Conservation (phyloP, 2,329 filamentous ascomycete genomes). For the Pseudohalonectria lignicola region DNA sequence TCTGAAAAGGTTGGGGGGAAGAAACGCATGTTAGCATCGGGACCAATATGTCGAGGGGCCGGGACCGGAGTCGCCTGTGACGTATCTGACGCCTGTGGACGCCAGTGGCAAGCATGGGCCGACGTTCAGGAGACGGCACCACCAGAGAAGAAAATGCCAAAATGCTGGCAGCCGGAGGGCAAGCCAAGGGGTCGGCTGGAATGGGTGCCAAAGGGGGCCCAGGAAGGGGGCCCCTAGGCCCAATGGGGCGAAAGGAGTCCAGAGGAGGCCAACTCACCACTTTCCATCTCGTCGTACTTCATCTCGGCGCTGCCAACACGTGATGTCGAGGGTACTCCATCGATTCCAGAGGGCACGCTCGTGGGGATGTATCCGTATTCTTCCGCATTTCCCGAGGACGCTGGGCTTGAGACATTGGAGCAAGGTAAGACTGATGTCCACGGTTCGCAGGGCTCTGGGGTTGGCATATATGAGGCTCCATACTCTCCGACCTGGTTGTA, state of each 20-base stretch:
- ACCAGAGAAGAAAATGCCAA: no score
- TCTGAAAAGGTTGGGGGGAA: no score
- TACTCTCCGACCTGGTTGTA: slow-evolving; percentile 28
- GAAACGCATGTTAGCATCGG: no score
- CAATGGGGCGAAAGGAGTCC: no score
- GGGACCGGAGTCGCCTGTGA: no score
- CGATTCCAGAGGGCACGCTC: slow-evolving; percentile 33
- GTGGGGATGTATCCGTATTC: slow-evolving; percentile 38
- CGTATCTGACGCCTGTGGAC: no score
- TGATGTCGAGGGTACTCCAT: slow-evolving; percentile 17
- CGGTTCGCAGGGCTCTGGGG: slow-evolving; percentile 31
- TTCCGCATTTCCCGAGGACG: slow-evolving; percentile 36
- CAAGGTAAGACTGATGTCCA: slow-evolving; percentile 32
- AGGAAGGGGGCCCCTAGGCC: no score
- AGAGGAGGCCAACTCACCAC: slow-evolving; percentile 6
- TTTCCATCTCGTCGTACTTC: slow-evolving; percentile 22
- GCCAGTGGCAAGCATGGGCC: slow-evolving; percentile 6
- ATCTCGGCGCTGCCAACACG: slow-evolving; percentile 21
- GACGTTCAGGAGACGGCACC: no score
- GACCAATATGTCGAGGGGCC: no score
- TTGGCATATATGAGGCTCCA: slow-evolving; percentile 24
- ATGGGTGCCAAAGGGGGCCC: no score
- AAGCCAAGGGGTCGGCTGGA: no score
- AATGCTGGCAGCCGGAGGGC: no score
- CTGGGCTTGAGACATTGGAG: slow-evolving; percentile 39